Percentiles rank a stretch among this genome's conserved stretches.
phyloP scores from a whole-genome alignment of 495 filamentous ascomycete species.

The Chaetomium fimeti region DNA sequence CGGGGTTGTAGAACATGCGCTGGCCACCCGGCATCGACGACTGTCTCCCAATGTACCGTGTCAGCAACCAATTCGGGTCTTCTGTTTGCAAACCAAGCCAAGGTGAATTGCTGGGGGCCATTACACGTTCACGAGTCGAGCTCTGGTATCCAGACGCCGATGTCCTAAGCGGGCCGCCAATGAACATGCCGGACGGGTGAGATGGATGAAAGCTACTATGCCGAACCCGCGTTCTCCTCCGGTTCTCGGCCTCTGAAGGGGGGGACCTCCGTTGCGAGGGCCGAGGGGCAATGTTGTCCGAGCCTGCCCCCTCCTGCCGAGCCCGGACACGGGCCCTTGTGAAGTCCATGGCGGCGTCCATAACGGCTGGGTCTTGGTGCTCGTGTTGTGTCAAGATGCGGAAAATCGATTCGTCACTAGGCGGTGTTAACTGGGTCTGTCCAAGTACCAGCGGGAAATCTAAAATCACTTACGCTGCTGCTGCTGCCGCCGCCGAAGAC shows the following conservation, averaged over 20 bases:
- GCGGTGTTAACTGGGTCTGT: neutral
- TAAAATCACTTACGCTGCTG: neutral
- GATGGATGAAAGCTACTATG: conserved; percentile 33
- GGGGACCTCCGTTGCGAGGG: conserved; percentile 42
- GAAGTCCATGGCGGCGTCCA: no score
- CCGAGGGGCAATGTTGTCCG: conserved; percentile 20
- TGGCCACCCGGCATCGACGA: conserved; percentile 18
- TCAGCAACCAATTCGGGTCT: conserved; percentile 23
- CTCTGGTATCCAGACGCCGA: conserved; percentile 24
- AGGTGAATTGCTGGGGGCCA: conserved; percentile 18
- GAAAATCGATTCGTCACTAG: conserved; percentile 14
- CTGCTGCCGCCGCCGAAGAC: no score
- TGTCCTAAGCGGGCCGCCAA: neutral
- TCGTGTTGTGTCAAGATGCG: conserved; percentile 19
- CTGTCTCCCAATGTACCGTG: conserved; percentile 25
- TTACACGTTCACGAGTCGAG: conserved; percentile 32
- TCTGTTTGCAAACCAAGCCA: conserved; percentile 13
- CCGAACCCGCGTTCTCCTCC: conserved; percentile 42
- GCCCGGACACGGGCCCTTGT: neutral
- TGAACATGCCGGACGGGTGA: neutral
- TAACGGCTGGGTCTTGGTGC: neutral
- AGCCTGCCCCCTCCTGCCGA: neutral
- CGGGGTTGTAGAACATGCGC: neutral
- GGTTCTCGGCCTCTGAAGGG: conserved; percentile 38
- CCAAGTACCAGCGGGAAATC: neutral